phyloP scores from a whole-genome alignment of 2,329 filamentous ascomycete species.

The Lachnellula suecica region DNA sequence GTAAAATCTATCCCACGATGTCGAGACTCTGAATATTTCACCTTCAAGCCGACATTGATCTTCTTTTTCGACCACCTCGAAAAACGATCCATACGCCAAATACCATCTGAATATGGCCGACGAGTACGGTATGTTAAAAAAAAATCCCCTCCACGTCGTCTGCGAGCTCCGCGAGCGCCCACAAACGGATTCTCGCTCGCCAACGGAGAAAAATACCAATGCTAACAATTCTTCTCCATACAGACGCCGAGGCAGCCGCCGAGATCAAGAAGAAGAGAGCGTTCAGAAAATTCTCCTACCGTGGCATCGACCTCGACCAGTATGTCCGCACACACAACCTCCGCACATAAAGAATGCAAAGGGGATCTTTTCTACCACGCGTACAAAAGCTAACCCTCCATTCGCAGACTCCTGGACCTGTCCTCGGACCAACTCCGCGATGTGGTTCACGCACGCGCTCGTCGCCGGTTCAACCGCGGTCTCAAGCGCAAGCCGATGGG shows the following conservation, averaged over 20 bases:
- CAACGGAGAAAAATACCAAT: constrained; percentile 5
- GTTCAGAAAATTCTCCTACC: constrained; percentile 99
- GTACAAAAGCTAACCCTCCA: constrained; percentile 33
- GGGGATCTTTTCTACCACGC: constrained; percentile 24
- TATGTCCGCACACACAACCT: constrained; percentile 52
- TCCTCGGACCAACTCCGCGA: constrained; percentile 97
- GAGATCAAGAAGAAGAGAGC: constrained; percentile 99
- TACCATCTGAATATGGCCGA: constrained; percentile 77
- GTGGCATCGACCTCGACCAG: constrained; percentile 99
- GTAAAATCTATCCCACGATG: constrained; percentile 7
- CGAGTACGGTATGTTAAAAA: constrained; percentile 60
- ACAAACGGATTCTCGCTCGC: no score
- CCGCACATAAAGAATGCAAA: constrained; percentile 31
- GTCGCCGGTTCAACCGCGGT: constrained; percentile 98
- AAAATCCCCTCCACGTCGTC: neutral
- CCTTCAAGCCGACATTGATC: constrained; percentile 17
- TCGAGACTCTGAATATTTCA: constrained; percentile 7
- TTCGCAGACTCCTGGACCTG: constrained; percentile 89
- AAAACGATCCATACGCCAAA: constrained; percentile 24
- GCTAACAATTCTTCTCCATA: constrained; percentile 34
- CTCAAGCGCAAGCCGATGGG: constrained; percentile 99
- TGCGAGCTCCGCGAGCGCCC: neutral
- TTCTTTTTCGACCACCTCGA: constrained; percentile 31
- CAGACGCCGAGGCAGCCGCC: constrained; percentile 95
- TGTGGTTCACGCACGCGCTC: constrained; percentile 98